Percentiles rank a stretch among this genome's conserved stretches.
These are phyloP conservation scores for Ampelocalamus luodianensis DNA, from an alignment of 176 grass and related monocot species.

Conservation along the genomic window DNA sequence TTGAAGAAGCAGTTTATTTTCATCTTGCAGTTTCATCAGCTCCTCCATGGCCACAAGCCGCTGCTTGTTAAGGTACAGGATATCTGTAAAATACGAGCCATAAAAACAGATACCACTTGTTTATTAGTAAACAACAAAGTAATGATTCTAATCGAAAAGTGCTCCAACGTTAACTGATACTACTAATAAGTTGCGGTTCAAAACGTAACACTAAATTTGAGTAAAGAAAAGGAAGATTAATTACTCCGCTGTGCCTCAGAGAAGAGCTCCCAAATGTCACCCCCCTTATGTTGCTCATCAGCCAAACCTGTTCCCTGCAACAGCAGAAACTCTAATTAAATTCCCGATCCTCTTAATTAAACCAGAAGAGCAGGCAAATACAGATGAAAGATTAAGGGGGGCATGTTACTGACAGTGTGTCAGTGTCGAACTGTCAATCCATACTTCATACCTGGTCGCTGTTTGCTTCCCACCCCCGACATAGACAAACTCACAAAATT, in stretches of 20 bases:
- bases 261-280: conserved; percentile 28
- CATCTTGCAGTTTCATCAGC: conserved; percentile 50
- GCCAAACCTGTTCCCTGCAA: conserved; percentile 27
- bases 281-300: not conserved
- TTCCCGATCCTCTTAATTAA: conserved; percentile 1
- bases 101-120: not conserved
- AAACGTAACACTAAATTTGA: not conserved
- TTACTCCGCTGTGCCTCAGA: conserved; percentile 38
- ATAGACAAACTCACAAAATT: conserved; percentile 1
- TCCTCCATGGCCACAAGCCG: conserved; percentile 48
- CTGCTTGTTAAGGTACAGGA: conserved; percentile 60
- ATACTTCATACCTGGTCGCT: conserved; percentile 9
- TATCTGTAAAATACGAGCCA: conserved; percentile 44
- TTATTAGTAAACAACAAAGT: not conserved
- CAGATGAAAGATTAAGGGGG: too few species aligned
- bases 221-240: not conserved
- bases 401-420: too few species aligned
- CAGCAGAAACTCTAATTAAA: not conserved
- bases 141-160: not conserved
- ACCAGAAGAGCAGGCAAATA: not conserved
- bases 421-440: not conserved
- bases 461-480: not conserved
- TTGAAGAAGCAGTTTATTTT: conserved; percentile 48
- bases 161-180: not conserved
- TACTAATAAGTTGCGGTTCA: too few species aligned